Evolutionary conservation across 1,284 basidiomycete species (phyloP).

Genomic region (Ganoderma multipileum): DNA sequence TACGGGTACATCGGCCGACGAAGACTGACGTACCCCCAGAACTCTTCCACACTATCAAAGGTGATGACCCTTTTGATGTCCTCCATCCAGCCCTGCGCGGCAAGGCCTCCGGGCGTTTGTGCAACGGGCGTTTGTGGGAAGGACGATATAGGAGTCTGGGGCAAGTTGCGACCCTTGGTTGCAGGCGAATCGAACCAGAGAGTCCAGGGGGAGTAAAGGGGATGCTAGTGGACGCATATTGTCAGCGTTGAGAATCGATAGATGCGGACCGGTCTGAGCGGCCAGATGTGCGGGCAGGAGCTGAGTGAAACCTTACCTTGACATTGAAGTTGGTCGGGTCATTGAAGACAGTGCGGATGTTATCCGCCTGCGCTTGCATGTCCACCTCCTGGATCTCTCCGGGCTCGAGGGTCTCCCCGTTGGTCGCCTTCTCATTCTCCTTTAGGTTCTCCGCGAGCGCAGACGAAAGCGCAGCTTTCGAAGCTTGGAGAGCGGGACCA

Average conservation of each 20-base stretch:
- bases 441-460: slow-evolving; percentile 63
- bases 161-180: slow-evolving; percentile 86
- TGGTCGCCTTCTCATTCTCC: slow-evolving; percentile 37
- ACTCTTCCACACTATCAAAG: slow-evolving; percentile 96
- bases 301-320: slow-evolving; percentile 63
- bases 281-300: background rate
- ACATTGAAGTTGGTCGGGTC: slow-evolving; percentile 91
- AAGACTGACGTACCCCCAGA: slow-evolving; percentile 85
- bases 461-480: slow-evolving; percentile 74
- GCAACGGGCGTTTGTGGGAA: slow-evolving; percentile 78
- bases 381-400: slow-evolving; percentile 83
- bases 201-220: slow-evolving; percentile 93
- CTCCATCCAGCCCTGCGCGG: slow-evolving; percentile 93
- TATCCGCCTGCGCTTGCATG: slow-evolving; percentile 83
- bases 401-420: slow-evolving; percentile 55
- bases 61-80: slow-evolving; percentile 94
- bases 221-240: slow-evolving; percentile 64
- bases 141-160: slow-evolving; percentile 83
- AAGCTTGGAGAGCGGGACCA: slow-evolving; percentile 70
- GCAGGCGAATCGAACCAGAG: slow-evolving; percentile 96
- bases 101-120: slow-evolving; percentile 65
- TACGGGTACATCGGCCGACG: too few species aligned
- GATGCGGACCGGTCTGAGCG: background rate
- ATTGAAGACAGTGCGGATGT: slow-evolving; percentile 89
- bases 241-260: background rate